phyloP scores from a whole-genome alignment of 768 basidiomycete genomes.

The Tulasnella sp. region DNA sequence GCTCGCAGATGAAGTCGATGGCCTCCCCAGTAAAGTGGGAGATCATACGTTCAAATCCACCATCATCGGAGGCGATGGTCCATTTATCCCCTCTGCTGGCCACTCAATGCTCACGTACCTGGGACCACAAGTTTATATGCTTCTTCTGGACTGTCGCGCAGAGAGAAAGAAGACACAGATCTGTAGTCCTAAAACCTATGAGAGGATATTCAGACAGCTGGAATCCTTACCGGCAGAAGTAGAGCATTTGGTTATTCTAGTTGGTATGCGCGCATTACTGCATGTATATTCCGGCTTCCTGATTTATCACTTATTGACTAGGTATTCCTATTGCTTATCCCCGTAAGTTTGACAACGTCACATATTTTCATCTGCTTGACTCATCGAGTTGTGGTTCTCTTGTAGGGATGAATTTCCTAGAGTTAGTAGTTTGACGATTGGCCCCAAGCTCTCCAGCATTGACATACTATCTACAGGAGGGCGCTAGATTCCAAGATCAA shows the following conservation, averaged over 20 bases:
- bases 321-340: constrained; percentile 53
- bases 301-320: not conserved
- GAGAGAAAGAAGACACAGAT: constrained; percentile 76
- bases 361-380: constrained; percentile 19
- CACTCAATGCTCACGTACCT: constrained; percentile 74
- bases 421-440: constrained; percentile 21
- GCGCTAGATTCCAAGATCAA: constrained; percentile 73
- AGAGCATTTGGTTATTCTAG: constrained; percentile 72
- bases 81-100: constrained; percentile 65
- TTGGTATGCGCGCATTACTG: constrained; percentile 36
- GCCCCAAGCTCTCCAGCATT: not conserved
- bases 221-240: constrained; percentile 45
- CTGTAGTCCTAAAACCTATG: constrained; percentile 61
- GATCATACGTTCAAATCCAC: constrained; percentile 55
- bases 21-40: constrained; percentile 45
- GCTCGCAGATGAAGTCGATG: constrained; percentile 54
- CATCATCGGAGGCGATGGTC: constrained; percentile 62
- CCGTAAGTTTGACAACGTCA: too few relatives aligned
- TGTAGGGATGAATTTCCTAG: constrained; percentile 62
- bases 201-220: constrained; percentile 53
- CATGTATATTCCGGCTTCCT: constrained; percentile 2
- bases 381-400: not conserved
- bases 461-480: constrained; percentile 15
- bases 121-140: constrained; percentile 61
- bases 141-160: constrained; percentile 73